Base-by-base conservation (phyloP, 73 alveolate genomes). In the Uronychia setigera region DNA sequence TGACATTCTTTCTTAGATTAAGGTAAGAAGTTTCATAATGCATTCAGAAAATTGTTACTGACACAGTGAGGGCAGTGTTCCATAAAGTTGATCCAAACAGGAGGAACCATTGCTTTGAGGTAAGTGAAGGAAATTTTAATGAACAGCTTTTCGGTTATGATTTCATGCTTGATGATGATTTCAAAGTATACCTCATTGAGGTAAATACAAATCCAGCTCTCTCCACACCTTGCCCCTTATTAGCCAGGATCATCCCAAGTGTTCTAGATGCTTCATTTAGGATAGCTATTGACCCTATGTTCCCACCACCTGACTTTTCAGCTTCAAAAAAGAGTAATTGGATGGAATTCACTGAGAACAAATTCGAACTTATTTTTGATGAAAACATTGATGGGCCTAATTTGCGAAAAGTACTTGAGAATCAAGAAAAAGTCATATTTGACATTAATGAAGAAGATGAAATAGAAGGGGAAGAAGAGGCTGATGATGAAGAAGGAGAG, bases 141-240 rank as follows among this genome's bases (percentile, higher is more conserved):
- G 19, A 19, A 46, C 67, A 46, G 67, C 67, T 90, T 35, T 90
- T 84, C 78, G 95, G 95, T 46, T 90, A 90, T 74, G 95, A 90
- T 85, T 90, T 90, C 87, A 90, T 90, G 95, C 67, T 90, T 79
- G 95, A 90, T 84, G 58, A 60, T 0, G 79, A 90, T 57, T 90
- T 90, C 77, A 90, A 90, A 60, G 95, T 90, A 26, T 90, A 84
- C 87, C 87, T 90, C 67, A 33, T 90, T 74, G 95, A 90, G 87
- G 82, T 90, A 35, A 90, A 90, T 83, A 84, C 88, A 19, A 90
- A 90, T 84, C 95, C 95, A 11, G 95, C 92, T 34, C 67, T 90
- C 75, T 91, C 85, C 81, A 90, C 87, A 30, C 87, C 95, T 31
- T 90, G 92, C 0, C 95, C 95, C 0, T 83, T 91, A 89, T 81